phyloP scores from a whole-genome alignment of 2,329 filamentous ascomycete species.

The Tolypocladium pustulatum region DNA sequence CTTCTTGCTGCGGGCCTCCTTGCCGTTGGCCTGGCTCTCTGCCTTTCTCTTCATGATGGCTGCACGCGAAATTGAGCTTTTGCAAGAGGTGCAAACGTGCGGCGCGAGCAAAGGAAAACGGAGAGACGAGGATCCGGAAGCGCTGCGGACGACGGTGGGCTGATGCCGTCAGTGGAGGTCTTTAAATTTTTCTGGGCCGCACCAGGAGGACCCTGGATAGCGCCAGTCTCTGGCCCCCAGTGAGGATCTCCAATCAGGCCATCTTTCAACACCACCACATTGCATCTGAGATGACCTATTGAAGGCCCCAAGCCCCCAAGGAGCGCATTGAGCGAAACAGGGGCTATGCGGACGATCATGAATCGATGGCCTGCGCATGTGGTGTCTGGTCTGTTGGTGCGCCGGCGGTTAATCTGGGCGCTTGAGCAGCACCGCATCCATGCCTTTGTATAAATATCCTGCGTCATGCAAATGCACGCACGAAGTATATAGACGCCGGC shows the following conservation, averaged over 20 bases:
- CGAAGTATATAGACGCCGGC: neutral
- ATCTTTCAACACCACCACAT: neutral
- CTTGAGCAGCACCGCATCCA: neutral
- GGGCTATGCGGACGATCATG: neutral
- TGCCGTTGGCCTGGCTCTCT: constrained; percentile 30
- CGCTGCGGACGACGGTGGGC: neutral
- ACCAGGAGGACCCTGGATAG: neutral
- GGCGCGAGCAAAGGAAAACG: neutral
- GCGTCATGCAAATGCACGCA: neutral
- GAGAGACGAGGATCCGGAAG: neutral
- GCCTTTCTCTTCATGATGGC: constrained; percentile 50
- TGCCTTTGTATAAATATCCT: neutral
- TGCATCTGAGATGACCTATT: neutral
- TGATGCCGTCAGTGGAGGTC: neutral
- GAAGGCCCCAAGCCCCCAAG: neutral
- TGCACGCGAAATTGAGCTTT: constrained; percentile 10
- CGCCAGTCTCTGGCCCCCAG: neutral
- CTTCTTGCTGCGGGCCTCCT: constrained; percentile 40
- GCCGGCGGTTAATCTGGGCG: neutral
- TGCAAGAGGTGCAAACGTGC: neutral
- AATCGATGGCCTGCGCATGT: neutral
- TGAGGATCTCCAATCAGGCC: neutral
- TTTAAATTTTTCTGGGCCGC: neutral
- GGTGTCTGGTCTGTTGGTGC: neutral
- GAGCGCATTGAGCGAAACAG: neutral